Conservation (phyloP, 257 asterid genomes). For the Pogostemon cablin region DNA sequence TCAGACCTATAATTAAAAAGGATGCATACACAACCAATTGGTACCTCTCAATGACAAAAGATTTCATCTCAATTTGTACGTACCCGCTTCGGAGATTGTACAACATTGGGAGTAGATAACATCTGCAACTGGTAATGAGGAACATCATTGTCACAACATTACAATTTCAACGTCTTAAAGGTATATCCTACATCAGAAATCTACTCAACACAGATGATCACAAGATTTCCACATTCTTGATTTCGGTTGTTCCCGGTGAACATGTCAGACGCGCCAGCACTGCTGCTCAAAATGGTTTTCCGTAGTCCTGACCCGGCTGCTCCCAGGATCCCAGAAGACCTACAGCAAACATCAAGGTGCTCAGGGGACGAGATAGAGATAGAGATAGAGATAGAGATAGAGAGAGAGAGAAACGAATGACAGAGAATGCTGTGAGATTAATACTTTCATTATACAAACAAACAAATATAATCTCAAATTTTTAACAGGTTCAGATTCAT, state of each 20-base stretch:
- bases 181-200: constrained; percentile 22
- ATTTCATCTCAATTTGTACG: not conserved
- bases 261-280: constrained; percentile 11
- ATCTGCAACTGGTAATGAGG: not conserved
- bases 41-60: too few relatives aligned
- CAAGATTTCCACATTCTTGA: constrained; percentile 38
- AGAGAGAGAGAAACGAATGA: not conserved
- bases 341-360: constrained; percentile 35
- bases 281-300: constrained; percentile 62
- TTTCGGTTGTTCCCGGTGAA: constrained; percentile 48
- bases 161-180: constrained; percentile 22
- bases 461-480: constrained; percentile 12
- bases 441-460: not conserved
- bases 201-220: constrained; percentile 9
- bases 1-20: too few relatives aligned
- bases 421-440: not conserved
- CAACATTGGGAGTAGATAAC: not conserved
- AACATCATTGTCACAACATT: not conserved
- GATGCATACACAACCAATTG: too few relatives aligned
- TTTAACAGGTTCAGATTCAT: not conserved
- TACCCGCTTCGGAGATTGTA: not conserved
- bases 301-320: constrained; percentile 68
- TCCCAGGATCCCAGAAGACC: constrained; percentile 72
- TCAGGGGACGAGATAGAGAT: constrained; percentile 3
- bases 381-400: not conserved